Conservation (phyloP, 768 basidiomycete genomes). For the Suillus clintonianus region DNA sequence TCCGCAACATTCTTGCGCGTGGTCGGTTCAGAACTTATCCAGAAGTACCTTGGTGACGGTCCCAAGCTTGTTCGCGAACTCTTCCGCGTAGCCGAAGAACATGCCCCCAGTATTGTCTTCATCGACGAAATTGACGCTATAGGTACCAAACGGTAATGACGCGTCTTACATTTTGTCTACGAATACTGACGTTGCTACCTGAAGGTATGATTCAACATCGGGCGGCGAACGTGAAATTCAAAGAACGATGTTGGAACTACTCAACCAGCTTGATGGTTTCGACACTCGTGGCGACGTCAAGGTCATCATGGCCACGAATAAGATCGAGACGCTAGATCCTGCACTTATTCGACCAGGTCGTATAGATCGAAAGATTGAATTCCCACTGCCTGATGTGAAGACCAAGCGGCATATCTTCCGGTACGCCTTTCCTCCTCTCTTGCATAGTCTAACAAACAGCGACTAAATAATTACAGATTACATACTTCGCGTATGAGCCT, state of each 20-base stretch:
- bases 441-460: not conserved
- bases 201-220: conserved; percentile 95
- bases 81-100: conserved; percentile 96
- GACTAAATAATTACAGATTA: conserved; percentile 46
- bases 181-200: conserved; percentile 6
- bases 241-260: conserved; percentile 96
- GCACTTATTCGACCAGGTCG: conserved; percentile 98
- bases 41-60: conserved; percentile 99
- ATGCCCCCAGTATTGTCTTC: conserved; percentile 98
- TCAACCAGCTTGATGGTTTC: conserved; percentile 99
- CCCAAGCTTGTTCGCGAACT: conserved; percentile 97
- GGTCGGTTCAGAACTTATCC: conserved; percentile 96
- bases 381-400: conserved; percentile 96
- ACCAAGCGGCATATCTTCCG: conserved; percentile 99
- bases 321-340: conserved; percentile 95
- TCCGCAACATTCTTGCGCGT: conserved; percentile 97
- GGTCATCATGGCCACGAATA: conserved; percentile 99
- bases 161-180: not conserved
- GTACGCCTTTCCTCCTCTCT: conserved; percentile 37
- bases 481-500: conserved; percentile 97
- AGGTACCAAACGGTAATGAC: conserved; percentile 89
- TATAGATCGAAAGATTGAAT: conserved; percentile 98
- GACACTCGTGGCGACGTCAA: conserved; percentile 99
- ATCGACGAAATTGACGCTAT: conserved; percentile 99
- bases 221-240: conserved; percentile 99